phyloP scores from a whole-genome alignment of 116 monocot species.

The Posidonia oceanica region DNA sequence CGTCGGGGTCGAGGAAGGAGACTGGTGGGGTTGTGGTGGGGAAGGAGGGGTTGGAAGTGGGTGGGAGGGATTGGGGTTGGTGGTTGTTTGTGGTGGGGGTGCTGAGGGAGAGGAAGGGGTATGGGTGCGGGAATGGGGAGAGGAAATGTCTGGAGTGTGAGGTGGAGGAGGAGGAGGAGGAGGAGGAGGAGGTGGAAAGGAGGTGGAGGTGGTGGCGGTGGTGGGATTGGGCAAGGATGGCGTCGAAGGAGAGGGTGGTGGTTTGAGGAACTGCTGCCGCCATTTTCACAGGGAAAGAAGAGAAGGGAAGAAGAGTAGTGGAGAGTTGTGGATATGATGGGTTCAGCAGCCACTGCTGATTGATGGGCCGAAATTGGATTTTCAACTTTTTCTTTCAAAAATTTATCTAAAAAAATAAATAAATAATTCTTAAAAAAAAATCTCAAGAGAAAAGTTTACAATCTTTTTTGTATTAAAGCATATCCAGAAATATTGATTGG shows the following conservation, averaged over 20 bases:
- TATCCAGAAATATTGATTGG: too few relatives aligned
- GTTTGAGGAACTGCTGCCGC: neutral
- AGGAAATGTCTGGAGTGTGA: neutral
- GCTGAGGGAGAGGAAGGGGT: slow-evolving; percentile 7
- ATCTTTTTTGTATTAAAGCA: too few relatives aligned
- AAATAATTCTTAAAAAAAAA: neutral
- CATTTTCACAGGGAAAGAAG: neutral
- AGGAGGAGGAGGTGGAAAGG: slow-evolving; percentile 2
- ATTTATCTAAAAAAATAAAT: neutral
- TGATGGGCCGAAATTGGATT: too few relatives aligned
- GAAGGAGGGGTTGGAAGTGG: slow-evolving; percentile 2
- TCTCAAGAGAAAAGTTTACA: too few relatives aligned
- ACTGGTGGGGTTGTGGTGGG: neutral
- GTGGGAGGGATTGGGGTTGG: neutral
- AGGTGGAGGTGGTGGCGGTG: slow-evolving; percentile 1
- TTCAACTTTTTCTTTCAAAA: neutral
- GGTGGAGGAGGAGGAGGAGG: slow-evolving; percentile 3
- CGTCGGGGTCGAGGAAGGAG: slow-evolving; percentile 29
- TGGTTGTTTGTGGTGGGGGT: neutral
- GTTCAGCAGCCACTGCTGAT: too few relatives aligned
- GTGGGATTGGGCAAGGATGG: neutral
- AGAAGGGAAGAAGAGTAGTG: neutral
- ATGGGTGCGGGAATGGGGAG: slow-evolving; percentile 1
- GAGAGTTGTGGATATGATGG: neutral
- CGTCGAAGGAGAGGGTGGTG: slow-evolving; percentile 8